phyloP scores from a whole-genome alignment of 2,329 filamentous ascomycete species.

The Orbilia oligospora region DNA sequence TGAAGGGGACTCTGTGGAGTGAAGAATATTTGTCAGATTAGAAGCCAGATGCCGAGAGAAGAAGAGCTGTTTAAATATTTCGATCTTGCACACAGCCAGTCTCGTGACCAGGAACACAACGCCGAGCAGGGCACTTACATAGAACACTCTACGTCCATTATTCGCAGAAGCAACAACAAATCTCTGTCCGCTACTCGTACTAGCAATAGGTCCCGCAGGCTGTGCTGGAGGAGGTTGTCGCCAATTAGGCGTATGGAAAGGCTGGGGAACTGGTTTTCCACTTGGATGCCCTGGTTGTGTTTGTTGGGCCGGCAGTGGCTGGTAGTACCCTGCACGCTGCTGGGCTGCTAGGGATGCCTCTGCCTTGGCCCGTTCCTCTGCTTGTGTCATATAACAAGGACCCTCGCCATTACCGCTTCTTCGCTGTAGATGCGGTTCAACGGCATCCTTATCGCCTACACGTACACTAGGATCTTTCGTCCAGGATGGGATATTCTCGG shows the following conservation, averaged over 20 bases:
- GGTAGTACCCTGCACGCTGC: slow-evolving; percentile 44
- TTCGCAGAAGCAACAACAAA: slow-evolving; percentile 57
- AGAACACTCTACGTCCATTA: slow-evolving; percentile 54
- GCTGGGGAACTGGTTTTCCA: slow-evolving; percentile 27
- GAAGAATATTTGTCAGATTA: neutral
- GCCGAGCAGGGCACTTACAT: slow-evolving; percentile 24
- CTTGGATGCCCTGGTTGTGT: slow-evolving; percentile 18
- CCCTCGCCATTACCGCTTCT: slow-evolving; percentile 41
- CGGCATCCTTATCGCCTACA: slow-evolving; percentile 43
- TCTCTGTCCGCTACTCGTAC: slow-evolving; percentile 52
- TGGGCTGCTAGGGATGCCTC: slow-evolving; percentile 19
- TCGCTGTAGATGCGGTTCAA: slow-evolving; percentile 51
- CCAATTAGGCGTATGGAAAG: slow-evolving; percentile 48
- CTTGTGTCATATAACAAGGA: slow-evolving; percentile 51
- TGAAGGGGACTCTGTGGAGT: slow-evolving; percentile 44
- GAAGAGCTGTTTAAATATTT: neutral
- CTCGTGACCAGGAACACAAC: no score
- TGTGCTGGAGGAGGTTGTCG: slow-evolving; percentile 47
- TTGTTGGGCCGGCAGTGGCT: slow-evolving; percentile 24
- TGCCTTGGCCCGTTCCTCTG: slow-evolving; percentile 36
- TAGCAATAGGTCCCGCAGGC: slow-evolving; percentile 48
- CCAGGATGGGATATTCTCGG: slow-evolving; percentile 55
- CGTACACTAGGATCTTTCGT: slow-evolving; percentile 48
- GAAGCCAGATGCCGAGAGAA: neutral
- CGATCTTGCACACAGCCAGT: no score